Evolutionary conservation across 441 rosid species (phyloP).

Genomic region (Brassica balearica): DNA sequence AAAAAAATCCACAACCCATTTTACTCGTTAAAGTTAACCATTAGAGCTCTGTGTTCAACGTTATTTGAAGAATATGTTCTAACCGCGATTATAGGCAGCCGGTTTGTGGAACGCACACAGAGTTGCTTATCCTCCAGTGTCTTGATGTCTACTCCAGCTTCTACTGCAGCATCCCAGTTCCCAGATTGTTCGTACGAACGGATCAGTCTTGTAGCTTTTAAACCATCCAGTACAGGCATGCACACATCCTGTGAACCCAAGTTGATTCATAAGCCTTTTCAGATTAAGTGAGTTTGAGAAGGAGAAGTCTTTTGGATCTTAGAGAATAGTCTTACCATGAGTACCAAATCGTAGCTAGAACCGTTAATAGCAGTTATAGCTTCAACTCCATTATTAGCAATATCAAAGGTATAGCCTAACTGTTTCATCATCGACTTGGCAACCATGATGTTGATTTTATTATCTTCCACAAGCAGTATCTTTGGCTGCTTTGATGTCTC

Average conservation of each 20-base stretch:
- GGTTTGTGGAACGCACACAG: conserved; percentile 39
- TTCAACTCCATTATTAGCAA: conserved; percentile 84
- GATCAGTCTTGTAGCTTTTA: conserved; percentile 86
- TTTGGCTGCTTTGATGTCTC: conserved; percentile 66
- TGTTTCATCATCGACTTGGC: conserved; percentile 87
- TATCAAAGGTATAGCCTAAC: conserved; percentile 74
- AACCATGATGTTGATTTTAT: conserved; percentile 89
- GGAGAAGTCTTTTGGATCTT: not conserved
- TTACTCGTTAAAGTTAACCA: conserved; percentile 31
- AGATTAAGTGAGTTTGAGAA: conserved; percentile 32
- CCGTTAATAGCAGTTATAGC: conserved; percentile 71
- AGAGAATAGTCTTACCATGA: conserved; percentile 67
- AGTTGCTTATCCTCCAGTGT: conserved; percentile 17
- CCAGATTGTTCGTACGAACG: conserved; percentile 90
- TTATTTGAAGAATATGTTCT: conserved; percentile 28
- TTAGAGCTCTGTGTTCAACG: conserved; percentile 60
- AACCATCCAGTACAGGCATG: conserved; percentile 96
- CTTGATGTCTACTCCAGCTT: conserved; percentile 68
- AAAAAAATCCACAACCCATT: conserved; percentile 37
- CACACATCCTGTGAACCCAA: conserved; percentile 74
- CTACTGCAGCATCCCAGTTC: conserved; percentile 79
- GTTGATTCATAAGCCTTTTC: conserved; percentile 71
- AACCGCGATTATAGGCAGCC: conserved; percentile 88
- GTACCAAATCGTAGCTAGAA: conserved; percentile 67
- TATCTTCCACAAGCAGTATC: conserved; percentile 97